Base-by-base conservation (phyloP, 352 stramenopile genomes). In the Aphanomyces cochlioides region DNA sequence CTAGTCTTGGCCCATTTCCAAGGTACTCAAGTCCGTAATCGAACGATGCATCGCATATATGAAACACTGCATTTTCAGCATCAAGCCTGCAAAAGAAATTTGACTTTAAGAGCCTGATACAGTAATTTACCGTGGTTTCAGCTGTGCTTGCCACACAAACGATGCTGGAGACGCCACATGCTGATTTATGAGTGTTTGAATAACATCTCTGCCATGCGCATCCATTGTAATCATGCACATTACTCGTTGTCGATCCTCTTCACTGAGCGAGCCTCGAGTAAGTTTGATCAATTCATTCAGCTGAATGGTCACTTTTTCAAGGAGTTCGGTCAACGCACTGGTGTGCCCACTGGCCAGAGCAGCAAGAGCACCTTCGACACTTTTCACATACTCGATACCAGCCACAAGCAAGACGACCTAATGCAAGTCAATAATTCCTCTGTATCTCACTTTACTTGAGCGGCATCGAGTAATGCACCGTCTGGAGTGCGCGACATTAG, bases 181-280 rank as follows among this genome's bases (percentile, higher is more conserved):
- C 72, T 97, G 85, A 38, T 91, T 87, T 5, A 97, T 75, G 37
- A 98, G 80, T 34, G 95, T 97, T 34, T 97, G 85, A 0, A 98
- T 82, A 53, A 98, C 81, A 72, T 98, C 94, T 40, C 93, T 82
- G 7, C 85, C 81, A 72, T 98, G 93, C 0, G 92, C 90, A 72
- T 98, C 94, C 78, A 97, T 96, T 4, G 93, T 98, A 74, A 98
- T 98, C 75, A 97, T 89, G 56, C 92, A 95, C 90, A 98, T 98
- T 21, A 98, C 79, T 13, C 95, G 84, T 69, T 92, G 90, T 3
- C 93, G 88, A 72, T 98, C 93, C 43, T 83, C 86, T 60, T 88
- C 93, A 4, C 77, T 84, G 4, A 98, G 78, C 28, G 84, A 75
- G 5, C 77, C 86, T 75, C 91, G 88, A 2, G 90, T 97, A n/a